phyloP scores from a whole-genome alignment of 768 basidiomycete genomes.

The Calvatia gigantea region DNA sequence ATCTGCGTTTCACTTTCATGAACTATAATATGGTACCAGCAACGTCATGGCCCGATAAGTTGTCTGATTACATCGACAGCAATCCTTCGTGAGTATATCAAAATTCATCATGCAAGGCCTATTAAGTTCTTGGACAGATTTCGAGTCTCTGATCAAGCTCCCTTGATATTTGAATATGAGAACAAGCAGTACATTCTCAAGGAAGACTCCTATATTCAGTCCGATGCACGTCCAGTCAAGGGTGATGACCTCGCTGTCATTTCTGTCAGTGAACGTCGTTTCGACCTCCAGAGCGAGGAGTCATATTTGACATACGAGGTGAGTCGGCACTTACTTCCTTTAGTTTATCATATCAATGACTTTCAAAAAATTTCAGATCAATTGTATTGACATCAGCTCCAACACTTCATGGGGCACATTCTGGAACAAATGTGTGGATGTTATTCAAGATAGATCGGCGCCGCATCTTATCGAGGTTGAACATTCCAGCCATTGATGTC shows the following conservation, averaged over 20 bases:
- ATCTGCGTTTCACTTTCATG: slow-evolving; percentile 7
- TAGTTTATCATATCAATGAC: neutral
- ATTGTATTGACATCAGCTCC: slow-evolving; percentile 11
- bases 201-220: slow-evolving; percentile 9
- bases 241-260: neutral
- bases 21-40: neutral
- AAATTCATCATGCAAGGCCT: neutral
- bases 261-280: slow-evolving; percentile 12
- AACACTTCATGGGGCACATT: slow-evolving; percentile 15
- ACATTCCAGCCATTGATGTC: neutral
- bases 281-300: slow-evolving; percentile 10
- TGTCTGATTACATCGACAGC: slow-evolving; percentile 2
- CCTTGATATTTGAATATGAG: neutral
- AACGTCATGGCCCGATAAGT: slow-evolving; percentile 10
- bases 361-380: slow-evolving; percentile 4
- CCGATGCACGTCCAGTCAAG: neutral
- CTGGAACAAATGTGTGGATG: slow-evolving; percentile 17
- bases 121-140: neutral
- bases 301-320: slow-evolving; percentile 16
- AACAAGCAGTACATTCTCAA: slow-evolving; percentile 5
- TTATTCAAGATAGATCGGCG: neutral
- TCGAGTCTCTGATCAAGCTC: neutral
- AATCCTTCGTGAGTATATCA: neutral
- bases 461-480: neutral
- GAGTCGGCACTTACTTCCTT: neutral